phyloP scores from a whole-genome alignment of 1,284 basidiomycete species.

The Cutaneotrichosporon daszewskae region DNA sequence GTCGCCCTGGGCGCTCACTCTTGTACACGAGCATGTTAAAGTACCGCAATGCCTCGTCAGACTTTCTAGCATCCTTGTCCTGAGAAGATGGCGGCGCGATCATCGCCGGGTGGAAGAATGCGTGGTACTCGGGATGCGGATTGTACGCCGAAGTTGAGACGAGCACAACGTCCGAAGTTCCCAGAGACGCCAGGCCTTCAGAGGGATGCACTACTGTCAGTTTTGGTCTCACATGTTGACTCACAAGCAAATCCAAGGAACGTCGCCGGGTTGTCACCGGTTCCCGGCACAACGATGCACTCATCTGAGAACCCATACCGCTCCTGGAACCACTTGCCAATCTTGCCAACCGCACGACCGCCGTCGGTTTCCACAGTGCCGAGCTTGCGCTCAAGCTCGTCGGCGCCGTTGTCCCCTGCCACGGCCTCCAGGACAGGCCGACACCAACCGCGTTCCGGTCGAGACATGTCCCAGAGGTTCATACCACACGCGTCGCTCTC shows the following conservation, averaged over 20 bases:
- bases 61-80: no score
- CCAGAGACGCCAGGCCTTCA: constrained; percentile 82
- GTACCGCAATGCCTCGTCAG: constrained; percentile 32
- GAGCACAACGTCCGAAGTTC: constrained; percentile 82
- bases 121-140: constrained; percentile 50
- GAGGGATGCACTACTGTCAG: constrained; percentile 53
- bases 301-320: constrained; percentile 71
- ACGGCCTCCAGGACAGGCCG: constrained; percentile 55
- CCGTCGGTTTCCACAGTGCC: constrained; percentile 67
- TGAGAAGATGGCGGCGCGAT: constrained; percentile 25
- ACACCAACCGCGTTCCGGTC: constrained; percentile 64
- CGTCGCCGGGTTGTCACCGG: constrained; percentile 87
- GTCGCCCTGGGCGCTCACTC: constrained; percentile 46
- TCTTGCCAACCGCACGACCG: constrained; percentile 61
- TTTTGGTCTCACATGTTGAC: constrained; percentile 43
- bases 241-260: constrained; percentile 61
- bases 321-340: constrained; percentile 66
- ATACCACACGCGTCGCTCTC: constrained; percentile 76
- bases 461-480: constrained; percentile 69
- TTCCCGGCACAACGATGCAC: constrained; percentile 77
- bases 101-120: constrained; percentile 51
- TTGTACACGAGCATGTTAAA: constrained; percentile 53
- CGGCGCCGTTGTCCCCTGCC: constrained; percentile 51
- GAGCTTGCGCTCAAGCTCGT: constrained; percentile 64
- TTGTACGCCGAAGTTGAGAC: constrained; percentile 56